phyloP scores from a whole-genome alignment of 2,329 filamentous ascomycete species.

The Coniochaeta sp. region DNA sequence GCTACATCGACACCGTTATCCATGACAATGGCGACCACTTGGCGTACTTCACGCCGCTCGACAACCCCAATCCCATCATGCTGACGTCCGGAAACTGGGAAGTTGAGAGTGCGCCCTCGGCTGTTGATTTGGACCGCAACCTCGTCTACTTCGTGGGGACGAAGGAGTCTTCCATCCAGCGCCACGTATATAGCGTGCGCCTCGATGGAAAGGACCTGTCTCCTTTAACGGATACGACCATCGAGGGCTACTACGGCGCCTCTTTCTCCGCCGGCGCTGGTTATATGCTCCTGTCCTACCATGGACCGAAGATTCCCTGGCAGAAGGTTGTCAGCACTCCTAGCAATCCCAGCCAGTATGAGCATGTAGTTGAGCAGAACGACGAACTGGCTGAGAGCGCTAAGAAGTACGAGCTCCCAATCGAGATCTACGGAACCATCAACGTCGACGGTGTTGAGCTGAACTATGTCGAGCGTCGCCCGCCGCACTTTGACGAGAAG shows the following conservation, averaged over 20 bases:
- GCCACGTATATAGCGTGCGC: slow-evolving; percentile 85
- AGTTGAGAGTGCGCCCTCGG: slow-evolving; percentile 76
- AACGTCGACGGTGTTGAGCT: slow-evolving; percentile 71
- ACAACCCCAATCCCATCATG: slow-evolving; percentile 73
- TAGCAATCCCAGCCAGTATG: slow-evolving; percentile 54
- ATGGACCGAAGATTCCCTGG: slow-evolving; percentile 79
- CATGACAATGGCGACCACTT: slow-evolving; percentile 83
- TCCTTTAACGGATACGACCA: slow-evolving; percentile 64
- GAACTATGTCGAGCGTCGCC: slow-evolving; percentile 74
- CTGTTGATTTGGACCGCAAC: slow-evolving; percentile 77
- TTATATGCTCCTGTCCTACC: slow-evolving; percentile 77
- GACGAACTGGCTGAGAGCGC: slow-evolving; percentile 59
- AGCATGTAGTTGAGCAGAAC: slow-evolving; percentile 74
- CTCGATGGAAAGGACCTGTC: slow-evolving; percentile 69
- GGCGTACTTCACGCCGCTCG: slow-evolving; percentile 84
- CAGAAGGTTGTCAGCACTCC: slow-evolving; percentile 86
- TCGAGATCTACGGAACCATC: slow-evolving; percentile 74
- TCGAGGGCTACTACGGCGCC: slow-evolving; percentile 70
- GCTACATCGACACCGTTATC: slow-evolving; percentile 88
- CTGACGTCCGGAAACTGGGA: slow-evolving; percentile 90
- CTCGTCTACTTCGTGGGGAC: slow-evolving; percentile 87
- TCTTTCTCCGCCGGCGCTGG: slow-evolving; percentile 80
- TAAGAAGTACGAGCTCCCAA: slow-evolving; percentile 71
- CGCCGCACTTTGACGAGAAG: slow-evolving; percentile 76
- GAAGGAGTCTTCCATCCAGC: slow-evolving; percentile 79